Conservation (phyloP, 495 filamentous ascomycete species). For the Neurospora sp. region DNA sequence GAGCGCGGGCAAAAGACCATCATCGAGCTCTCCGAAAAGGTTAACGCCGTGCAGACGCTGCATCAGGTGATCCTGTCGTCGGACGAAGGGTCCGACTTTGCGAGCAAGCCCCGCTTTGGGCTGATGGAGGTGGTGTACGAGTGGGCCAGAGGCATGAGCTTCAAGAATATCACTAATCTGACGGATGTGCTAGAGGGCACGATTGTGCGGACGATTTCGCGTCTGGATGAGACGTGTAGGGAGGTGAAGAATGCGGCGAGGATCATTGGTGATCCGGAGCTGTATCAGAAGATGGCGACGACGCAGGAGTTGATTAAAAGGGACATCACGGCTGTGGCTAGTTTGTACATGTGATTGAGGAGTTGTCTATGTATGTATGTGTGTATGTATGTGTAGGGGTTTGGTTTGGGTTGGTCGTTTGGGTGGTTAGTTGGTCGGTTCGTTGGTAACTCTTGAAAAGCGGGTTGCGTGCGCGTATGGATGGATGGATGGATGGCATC, state of each 20-base stretch:
- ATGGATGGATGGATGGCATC: background rate
- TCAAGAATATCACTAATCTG: slow-evolving; percentile 93
- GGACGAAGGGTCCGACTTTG: slow-evolving; percentile 89
- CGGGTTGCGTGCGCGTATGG: background rate
- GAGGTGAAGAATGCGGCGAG: slow-evolving; percentile 96
- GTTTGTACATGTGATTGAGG: slow-evolving; percentile 58
- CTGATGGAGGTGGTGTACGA: slow-evolving; percentile 97
- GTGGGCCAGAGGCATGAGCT: slow-evolving; percentile 95
- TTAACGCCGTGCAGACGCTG: slow-evolving; percentile 74
- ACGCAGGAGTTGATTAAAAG: slow-evolving; percentile 96
- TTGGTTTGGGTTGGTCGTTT: background rate
- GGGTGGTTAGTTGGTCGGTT: background rate
- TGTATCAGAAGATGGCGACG: slow-evolving; percentile 91
- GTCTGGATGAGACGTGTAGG: slow-evolving; percentile 89
- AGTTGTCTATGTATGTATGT: background rate
- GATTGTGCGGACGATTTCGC: slow-evolving; percentile 84
- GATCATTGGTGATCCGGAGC: slow-evolving; percentile 87
- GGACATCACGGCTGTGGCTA: slow-evolving; percentile 85
- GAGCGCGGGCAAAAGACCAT: slow-evolving; percentile 81
- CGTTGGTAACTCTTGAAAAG: background rate
- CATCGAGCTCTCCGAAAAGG: slow-evolving; percentile 76
- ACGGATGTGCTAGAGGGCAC: slow-evolving; percentile 96
- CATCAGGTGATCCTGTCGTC: slow-evolving; percentile 84
- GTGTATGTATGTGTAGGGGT: background rate
- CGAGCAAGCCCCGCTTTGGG: slow-evolving; percentile 74